phyloP scores from a whole-genome alignment of 2,329 filamentous ascomycete species.

The Aspergillus arachidicola region DNA sequence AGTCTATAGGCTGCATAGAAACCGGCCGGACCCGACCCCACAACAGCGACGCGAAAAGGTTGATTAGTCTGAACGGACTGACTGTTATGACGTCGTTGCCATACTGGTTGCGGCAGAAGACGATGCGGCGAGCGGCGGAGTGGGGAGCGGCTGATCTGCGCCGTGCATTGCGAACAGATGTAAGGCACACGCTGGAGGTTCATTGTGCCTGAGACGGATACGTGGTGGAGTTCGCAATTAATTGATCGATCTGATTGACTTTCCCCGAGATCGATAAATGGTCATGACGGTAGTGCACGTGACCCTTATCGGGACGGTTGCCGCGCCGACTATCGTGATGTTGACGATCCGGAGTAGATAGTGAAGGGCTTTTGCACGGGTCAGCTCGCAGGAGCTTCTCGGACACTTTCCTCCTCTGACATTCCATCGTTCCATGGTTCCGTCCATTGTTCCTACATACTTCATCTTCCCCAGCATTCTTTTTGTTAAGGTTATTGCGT shows the following conservation, averaged over 20 bases:
- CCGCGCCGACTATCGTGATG: slow-evolving; percentile 16
- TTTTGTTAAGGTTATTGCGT: slow-evolving; percentile 9
- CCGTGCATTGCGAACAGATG: slow-evolving; percentile 35
- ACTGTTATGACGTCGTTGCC: slow-evolving; percentile 33
- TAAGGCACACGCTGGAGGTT: slow-evolving; percentile 27
- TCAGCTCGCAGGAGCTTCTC: not conserved
- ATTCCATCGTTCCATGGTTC: slow-evolving; percentile 13
- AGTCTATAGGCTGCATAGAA: slow-evolving; percentile 92
- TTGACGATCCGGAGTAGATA: not conserved
- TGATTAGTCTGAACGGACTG: slow-evolving; percentile 40
- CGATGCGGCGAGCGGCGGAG: slow-evolving; percentile 6
- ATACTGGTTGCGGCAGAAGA: slow-evolving; percentile 9
- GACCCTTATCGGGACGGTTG: slow-evolving; percentile 18
- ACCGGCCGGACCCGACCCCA: slow-evolving; percentile 92
- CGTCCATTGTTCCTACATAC: not conserved
- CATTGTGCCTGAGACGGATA: slow-evolving; percentile 23
- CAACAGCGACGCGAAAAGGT: slow-evolving; percentile 77
- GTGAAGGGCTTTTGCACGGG: not conserved
- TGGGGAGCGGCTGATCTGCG: slow-evolving; percentile 16
- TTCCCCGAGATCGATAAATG: not conserved
- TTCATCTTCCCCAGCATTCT: slow-evolving; percentile 22
- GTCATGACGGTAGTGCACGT: slow-evolving; percentile 18
- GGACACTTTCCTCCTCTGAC: slow-evolving; percentile 11
- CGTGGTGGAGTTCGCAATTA: slow-evolving; percentile 5
- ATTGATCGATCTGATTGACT: not conserved